Base-by-base conservation (phyloP, 1,284 basidiomycete species). In the Irpex sp. region DNA sequence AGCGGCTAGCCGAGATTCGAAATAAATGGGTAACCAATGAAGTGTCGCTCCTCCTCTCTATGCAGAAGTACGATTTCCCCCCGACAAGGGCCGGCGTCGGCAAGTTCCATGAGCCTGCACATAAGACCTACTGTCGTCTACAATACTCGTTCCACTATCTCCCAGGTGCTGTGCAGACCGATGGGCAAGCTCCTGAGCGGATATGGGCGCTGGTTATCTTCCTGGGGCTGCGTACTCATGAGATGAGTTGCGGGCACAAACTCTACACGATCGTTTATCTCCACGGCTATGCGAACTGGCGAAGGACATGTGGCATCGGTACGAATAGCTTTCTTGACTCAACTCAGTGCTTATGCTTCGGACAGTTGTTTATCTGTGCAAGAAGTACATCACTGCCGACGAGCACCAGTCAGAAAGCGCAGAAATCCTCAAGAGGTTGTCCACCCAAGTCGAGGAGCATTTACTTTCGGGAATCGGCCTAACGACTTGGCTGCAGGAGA, bases 71-170 rank as follows among this genome's bases (percentile, higher is more conserved):
- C 12, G 5, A 14, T 7, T 57, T 59, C 37, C 55, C 58, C 4
- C n/a, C 37, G 9, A 63, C 58, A 28, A 19, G 52, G 8, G 49
- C 47, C 6, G 61, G 58, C 0, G 59, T 71, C 5, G 69, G 66
- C 9, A 69, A 67, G 52, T 69, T 66, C 37, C 70, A 71, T 54
- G 56, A 64, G 3, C 58, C 58, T 4, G 67, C 61, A 18, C 70
- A 71, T 54, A 64, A 37, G 16, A 19, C 21, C 12, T 18, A 56
- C 10, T 71, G 69, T 47, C 61, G 63, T 3, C 60, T 54, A 6
- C 59, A 47, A 19, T 66, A 56, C 55, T 70, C 67, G 3, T 62
- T 67, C 14, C 60, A 69, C 56, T 65, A 49, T 16, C 48, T 64
- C 1, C 65, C 62, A 3, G 63, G 69, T 4, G 49, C 51, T 1